A percentile compares a stretch with the other conserved stretches of the same genome.
Evolutionary conservation across 495 filamentous ascomycete genomes (phyloP).

Genomic region (Podospora pseudoanserina): DNA sequence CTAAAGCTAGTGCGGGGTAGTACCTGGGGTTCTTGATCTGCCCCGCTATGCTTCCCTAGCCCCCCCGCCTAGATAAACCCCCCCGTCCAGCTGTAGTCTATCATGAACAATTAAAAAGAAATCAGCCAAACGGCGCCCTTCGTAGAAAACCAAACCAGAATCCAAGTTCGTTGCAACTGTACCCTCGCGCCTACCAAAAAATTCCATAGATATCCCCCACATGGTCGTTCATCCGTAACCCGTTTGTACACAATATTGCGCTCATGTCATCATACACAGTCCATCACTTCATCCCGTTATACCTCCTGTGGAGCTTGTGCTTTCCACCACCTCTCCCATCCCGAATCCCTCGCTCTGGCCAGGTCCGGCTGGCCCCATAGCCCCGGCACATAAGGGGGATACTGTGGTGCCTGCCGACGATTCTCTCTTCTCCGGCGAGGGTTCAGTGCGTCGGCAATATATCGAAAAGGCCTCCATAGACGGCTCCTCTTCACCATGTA

Average conservation of each 20-base stretch:
- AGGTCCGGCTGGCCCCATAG: background rate
- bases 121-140: no score
- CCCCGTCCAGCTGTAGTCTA: no score
- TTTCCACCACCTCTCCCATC: constrained; percentile 33
- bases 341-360: constrained; percentile 22
- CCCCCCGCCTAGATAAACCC: no score
- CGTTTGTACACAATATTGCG: background rate
- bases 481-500: constrained; percentile 16
- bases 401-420: background rate
- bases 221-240: background rate
- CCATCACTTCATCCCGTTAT: background rate
- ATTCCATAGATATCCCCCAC: background rate
- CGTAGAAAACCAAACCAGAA: background rate
- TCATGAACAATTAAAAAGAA: no score
- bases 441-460: background rate
- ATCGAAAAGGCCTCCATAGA: constrained; percentile 16
- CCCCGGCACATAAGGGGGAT: background rate
- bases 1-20: background rate
- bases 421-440: background rate
- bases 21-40: background rate
- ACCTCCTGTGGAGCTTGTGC: constrained; percentile 20
- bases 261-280: background rate
- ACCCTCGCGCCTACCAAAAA: background rate
- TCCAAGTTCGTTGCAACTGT: no score
- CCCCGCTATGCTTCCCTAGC: background rate